Evolutionary conservation across 345 rosid genomes (phyloP), one percentile per base, ranked within the genome.

Genomic region (Eucalyptus globulus): DNA sequence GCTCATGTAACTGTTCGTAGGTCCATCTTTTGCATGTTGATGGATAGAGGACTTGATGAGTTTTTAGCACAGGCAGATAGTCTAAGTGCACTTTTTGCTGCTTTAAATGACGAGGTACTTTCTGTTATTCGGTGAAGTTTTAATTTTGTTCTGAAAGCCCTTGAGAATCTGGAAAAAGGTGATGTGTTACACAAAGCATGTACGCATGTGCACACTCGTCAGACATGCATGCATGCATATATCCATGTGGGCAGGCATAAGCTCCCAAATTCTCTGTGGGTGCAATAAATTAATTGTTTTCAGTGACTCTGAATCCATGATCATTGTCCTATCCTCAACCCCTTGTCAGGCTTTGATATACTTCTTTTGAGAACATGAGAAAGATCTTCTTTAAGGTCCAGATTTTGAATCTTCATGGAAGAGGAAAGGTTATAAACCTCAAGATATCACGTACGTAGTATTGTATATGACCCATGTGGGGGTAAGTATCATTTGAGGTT

Each of bases 11-110:
- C 94, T 67, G 99, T 98, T 92, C 98, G 99, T 76, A 95, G 93
- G 92, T 96, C 99, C n/a, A 96, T 98, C 89, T 98, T 98, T 89
- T 93, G 94, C 89, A 96, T 95, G 87, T 94, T 98, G 62, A 93
- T 92, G 80, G 96, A 98, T 92, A 93, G 94, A 88, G 97, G 99
- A 86, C 96, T 96, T 91, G 99, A 98, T 94, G 99, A 95, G 89
- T 98, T 93, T 93, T 91, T 98, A 91, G 99, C 98, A n/a, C 99
- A 98, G 92, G 99, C 99, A 91, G 97, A 97, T 92, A 94, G 97
- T 90, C 92, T 98, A 91, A 95, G 96, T 94, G 99, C 99, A 88
- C 93, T 97, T 94, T 96, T 98, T 94, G 98, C 99, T 92, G 97
- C 98, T 90, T 92, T 98, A 92, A 97, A 98, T 95, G 99, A 98